Base-by-base conservation (phyloP, 2,329 filamentous ascomycete genomes). In the Beauveria asiatica region DNA sequence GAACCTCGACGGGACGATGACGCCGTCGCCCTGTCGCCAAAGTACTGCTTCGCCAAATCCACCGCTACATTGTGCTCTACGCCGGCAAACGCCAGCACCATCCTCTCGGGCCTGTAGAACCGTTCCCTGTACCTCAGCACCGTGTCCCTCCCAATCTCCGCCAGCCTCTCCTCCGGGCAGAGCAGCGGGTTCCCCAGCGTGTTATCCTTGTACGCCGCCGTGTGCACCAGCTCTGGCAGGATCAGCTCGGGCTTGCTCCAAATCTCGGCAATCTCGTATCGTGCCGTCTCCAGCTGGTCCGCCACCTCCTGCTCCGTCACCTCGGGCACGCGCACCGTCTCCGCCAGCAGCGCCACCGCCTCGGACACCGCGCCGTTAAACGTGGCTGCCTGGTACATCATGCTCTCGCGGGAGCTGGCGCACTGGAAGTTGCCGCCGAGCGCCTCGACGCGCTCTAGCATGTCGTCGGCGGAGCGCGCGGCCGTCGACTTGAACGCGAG, bases 321-420 rank as follows among this genome's bases (percentile, higher is more conserved):
- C 59, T 82, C 74, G 6, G 94, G 91, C 65, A 95, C 84, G 61
- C 91, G 88, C 64, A 99, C 95, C 37, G 94, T 97, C 73, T 99
- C 94, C 62, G 94, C 93, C 45, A 99, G 83, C 19, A 99, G 76
- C 33, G 82, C 90, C 25, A 96, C 84, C 13, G 93, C 91, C 9
- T 85, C 85, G 7, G 90, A 87, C 9, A 99, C 92, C 19, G 91
- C 88, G 27, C 87, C 88, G 78, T 99, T 99, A 83, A 99, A 99
- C 33, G 92, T 97, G 27, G 94, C 94, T 1, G 92, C 90, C 75
- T 99, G 94, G 78, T 99, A 99, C 94, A 99, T 99, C 76, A 99
- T 84, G 60, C 91, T 91, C 75, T 99, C 94, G 65, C 94, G 83
- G 2, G 92, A 96, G 1, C 92, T 97, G 11, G 93, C 92, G 76